Percentiles rank a stretch among this genome's conserved stretches.
These are phyloP conservation scores for Triticum urartu DNA, from an alignment of 176 grass and related monocot genomes.

Conservation along the genomic window DNA sequence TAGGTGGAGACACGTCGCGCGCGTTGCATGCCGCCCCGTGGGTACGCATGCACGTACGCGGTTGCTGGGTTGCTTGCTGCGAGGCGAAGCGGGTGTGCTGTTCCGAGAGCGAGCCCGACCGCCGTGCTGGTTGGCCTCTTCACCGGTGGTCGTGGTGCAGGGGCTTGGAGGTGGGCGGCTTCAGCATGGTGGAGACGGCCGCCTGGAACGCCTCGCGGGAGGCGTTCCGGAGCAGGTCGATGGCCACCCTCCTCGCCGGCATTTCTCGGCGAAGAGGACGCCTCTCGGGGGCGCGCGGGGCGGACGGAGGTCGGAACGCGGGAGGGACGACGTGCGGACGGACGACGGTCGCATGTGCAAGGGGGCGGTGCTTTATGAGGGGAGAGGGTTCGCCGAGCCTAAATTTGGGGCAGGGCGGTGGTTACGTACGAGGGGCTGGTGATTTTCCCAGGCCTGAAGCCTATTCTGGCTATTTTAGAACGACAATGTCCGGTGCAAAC, in stretches of 20 bases:
- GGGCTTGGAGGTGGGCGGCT: constrained; percentile 30
- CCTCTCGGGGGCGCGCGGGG: not conserved
- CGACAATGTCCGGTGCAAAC: not conserved
- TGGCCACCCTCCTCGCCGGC: constrained; percentile 28
- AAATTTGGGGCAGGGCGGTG: not conserved
- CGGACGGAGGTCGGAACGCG: not conserved
- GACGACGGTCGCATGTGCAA: not conserved
- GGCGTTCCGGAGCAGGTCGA: constrained; percentile 30
- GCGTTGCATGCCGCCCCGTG: not conserved
- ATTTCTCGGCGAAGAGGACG: not conserved
- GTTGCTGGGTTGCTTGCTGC: too few species aligned
- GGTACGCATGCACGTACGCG: not conserved
- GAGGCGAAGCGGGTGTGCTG: not conserved
- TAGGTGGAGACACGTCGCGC: not conserved
- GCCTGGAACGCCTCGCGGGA: constrained; percentile 54
- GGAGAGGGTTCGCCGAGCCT: not conserved
- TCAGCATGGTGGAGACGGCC: constrained; percentile 45
- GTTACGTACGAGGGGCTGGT: constrained; percentile 17
- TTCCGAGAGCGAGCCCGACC: not conserved
- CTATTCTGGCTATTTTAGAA: constrained; percentile 12
- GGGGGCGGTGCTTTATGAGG: not conserved
- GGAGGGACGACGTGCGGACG: not conserved
- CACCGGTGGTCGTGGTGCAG: constrained; percentile 12
- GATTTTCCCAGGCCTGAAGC: not conserved
- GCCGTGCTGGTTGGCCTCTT: not conserved